A percentile compares a stretch with the other conserved stretches of the same genome.
Evolutionary conservation across 805 yeast species (phyloP).

Genomic region (Kluyveromyces nonfermentans): DNA sequence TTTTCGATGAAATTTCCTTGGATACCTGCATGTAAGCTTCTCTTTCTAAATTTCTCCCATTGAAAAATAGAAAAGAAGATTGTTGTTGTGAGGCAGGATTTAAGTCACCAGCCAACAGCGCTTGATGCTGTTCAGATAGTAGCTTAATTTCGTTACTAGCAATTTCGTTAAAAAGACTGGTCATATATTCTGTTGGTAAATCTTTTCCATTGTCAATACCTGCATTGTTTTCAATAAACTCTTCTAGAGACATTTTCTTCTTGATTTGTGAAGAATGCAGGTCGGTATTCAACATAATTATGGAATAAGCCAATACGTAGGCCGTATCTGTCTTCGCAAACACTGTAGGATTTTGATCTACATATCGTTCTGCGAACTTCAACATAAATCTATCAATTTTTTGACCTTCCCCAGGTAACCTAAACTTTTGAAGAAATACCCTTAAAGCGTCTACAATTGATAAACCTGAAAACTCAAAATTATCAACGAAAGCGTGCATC

Average conservation of each 20-base stretch:
- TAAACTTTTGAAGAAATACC: conserved; percentile 71
- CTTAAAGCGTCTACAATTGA: conserved; percentile 83
- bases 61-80: conserved; percentile 48
- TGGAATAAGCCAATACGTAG: conserved; percentile 84
- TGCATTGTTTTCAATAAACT: conserved; percentile 74
- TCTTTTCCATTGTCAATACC: conserved; percentile 91
- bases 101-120: conserved; percentile 60
- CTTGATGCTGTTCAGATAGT: conserved; percentile 90
- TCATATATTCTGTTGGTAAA: conserved; percentile 64
- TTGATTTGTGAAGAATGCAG: conserved; percentile 83
- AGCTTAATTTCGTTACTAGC: conserved; percentile 77
- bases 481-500: conserved; percentile 91
- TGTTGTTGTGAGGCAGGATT: conserved; percentile 29
- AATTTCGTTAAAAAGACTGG: conserved; percentile 68
- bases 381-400: conserved; percentile 95
- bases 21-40: conserved; percentile 93
- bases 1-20: conserved; percentile 79
- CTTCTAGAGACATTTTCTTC: conserved; percentile 79
- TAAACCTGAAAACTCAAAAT: conserved; percentile 61
- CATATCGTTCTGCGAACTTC: conserved; percentile 89
- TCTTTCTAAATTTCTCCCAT: conserved; percentile 58
- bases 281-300: conserved; percentile 89
- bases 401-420: conserved; percentile 97
- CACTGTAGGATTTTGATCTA: conserved; percentile 76
- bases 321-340: conserved; percentile 93